Evolutionary conservation across 2,329 filamentous ascomycete species (phyloP), one percentile per base, ranked within the genome.

Genomic region (Leptographium galeiforme): DNA sequence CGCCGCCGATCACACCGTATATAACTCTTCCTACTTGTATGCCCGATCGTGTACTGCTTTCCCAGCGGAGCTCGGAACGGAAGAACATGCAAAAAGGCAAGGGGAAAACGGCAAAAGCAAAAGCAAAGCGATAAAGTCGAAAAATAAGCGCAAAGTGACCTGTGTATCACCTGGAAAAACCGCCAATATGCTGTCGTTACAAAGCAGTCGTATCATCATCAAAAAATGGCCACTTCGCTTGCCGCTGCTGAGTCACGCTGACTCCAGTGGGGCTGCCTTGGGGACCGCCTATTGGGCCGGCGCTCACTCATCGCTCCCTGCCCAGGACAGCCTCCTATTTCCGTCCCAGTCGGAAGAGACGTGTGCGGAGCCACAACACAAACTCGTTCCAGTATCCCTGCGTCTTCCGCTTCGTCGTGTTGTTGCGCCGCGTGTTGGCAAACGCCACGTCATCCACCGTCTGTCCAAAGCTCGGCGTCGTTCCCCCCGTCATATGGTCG

Each of bases 301-400:
- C 11, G 49, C 38, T 43, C 45, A 52, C 18, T 46, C 40, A 40
- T 30, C 19, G 14, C 33, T 44, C 46, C 32, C 32, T 25, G 16
- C 33, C 8, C 14, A 33, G 25, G 30, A 50, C 39, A 34, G 14
- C 19, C n/a, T 32, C 46, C 54, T 57, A 60, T 46, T 52, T 57
- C 30, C 50, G 55, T 25, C 56, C 55, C 44, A 60, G 44, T 39
- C 54, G 57, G 48, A 78, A 64, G 36, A 78, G 66, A 55, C 74
- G 71, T n/a, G 80, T 84, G 56, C 79, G 71, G 32, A 84, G 63
- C 81, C 81, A 84, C 53, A 84, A 70, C 50, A 84, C 70, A 59
- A 84, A 82, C 25, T 73, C 74, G 8, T 76, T 81, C 79, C 80
- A 84, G 41, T 78, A 73, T 57, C 76, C 72, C 56, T 78, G 77